These are phyloP conservation scores for Apiotrichum mycotoxinovorans DNA, from an alignment of 1,284 basidiomycete species.

Conservation along the genomic window DNA sequence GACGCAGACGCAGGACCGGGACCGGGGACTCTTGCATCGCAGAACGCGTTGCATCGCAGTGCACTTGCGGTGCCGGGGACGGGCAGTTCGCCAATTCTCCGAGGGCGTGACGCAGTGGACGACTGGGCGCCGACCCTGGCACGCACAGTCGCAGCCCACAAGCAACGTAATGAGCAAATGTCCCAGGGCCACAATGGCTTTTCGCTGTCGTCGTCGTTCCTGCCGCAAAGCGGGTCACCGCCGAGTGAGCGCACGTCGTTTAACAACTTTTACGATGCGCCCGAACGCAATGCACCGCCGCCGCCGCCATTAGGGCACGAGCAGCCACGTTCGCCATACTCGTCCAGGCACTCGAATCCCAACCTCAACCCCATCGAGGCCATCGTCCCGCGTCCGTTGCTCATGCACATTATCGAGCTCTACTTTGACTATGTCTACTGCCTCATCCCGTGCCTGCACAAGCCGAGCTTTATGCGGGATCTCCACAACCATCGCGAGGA, in stretches of 20 bases:
- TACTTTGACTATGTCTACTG: constrained; percentile 88
- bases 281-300: neutral
- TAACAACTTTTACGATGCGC: neutral
- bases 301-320: neutral
- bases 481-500: constrained; percentile 71
- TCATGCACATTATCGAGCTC: constrained; percentile 62
- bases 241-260: constrained; percentile 2
- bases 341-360: neutral
- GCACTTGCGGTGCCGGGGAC: constrained; percentile 12
- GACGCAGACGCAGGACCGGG: constrained; percentile 14
- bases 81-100: neutral
- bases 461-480: constrained; percentile 78
- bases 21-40: constrained; percentile 21
- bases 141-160: constrained; percentile 4
- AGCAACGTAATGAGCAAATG: constrained; percentile 4
- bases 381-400: constrained; percentile 35
- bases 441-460: constrained; percentile 59
- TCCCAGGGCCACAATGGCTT: neutral
- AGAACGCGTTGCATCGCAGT: constrained; percentile 17
- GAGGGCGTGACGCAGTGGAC: constrained; percentile 11
- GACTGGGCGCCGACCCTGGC: constrained; percentile 16
- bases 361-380: constrained; percentile 38
- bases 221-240: neutral
- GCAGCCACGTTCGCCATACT: neutral
- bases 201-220: constrained; percentile 1